Conservation (phyloP, 768 basidiomycete genomes). For the Bullera alba region DNA sequence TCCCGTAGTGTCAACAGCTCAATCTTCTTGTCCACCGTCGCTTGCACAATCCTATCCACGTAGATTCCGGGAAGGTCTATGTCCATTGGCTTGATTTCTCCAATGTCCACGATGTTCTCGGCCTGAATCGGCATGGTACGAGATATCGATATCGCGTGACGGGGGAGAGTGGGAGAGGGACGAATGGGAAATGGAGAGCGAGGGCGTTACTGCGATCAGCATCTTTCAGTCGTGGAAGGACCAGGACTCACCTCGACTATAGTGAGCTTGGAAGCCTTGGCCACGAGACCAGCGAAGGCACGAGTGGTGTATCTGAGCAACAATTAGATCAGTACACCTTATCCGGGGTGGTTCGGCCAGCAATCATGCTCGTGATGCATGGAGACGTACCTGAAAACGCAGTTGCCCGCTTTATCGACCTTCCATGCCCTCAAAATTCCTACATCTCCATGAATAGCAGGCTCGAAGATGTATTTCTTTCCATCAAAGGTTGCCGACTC, state of each 20-base stretch:
- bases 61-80: slow-evolving; percentile 43
- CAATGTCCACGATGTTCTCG: slow-evolving; percentile 43
- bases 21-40: slow-evolving; percentile 39
- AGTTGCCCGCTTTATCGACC: slow-evolving; percentile 44
- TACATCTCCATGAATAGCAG: slow-evolving; percentile 43
- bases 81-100: slow-evolving; percentile 38
- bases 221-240: neutral
- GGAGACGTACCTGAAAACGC: slow-evolving; percentile 36
- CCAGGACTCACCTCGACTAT: slow-evolving; percentile 37
- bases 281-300: slow-evolving; percentile 36
- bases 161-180: neutral
- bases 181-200: neutral
- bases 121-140: slow-evolving; percentile 16
- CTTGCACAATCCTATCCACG: slow-evolving; percentile 40
- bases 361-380: neutral
- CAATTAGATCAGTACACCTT: neutral
- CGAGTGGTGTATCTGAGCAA: slow-evolving; percentile 36
- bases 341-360: neutral
- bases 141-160: neutral
- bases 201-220: neutral
- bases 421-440: slow-evolving; percentile 43
- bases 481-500: slow-evolving; percentile 28
- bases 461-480: slow-evolving; percentile 38
- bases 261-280: slow-evolving; percentile 36
- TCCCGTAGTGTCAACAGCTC: slow-evolving; percentile 36